phyloP scores from a whole-genome alignment of 2,329 filamentous ascomycete species.

The Fonsecaea erecta region DNA sequence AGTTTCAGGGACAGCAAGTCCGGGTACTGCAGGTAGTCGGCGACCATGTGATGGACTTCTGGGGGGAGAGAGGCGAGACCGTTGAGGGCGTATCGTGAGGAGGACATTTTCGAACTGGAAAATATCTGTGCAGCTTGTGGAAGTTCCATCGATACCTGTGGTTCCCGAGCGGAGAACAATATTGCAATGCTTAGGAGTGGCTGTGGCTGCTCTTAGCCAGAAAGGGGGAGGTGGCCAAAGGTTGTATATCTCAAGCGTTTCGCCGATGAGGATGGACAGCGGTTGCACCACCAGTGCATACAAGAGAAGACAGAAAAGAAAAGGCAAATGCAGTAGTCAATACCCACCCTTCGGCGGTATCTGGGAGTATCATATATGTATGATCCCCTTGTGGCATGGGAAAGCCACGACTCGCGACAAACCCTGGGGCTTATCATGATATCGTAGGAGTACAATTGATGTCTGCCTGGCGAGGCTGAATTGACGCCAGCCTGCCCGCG shows the following conservation, averaged over 20 bases:
- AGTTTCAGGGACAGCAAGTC: conserved; percentile 39
- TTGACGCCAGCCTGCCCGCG: conserved; percentile 2
- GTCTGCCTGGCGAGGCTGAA: conserved; percentile 24
- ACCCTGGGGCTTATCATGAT: conserved; percentile 12
- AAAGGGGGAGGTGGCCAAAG: background rate
- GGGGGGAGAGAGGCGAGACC: conserved; percentile 52
- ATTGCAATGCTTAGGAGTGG: background rate
- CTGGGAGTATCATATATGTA: no score
- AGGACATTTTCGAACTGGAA: background rate
- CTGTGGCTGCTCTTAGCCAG: background rate
- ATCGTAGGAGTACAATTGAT: no score
- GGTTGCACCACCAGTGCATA: no score
- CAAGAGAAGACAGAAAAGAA: no score
- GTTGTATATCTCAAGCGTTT: background rate
- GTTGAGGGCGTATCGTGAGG: conserved; percentile 26
- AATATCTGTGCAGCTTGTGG: background rate
- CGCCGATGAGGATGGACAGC: background rate
- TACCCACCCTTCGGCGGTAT: no score
- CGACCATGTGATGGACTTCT: conserved; percentile 42
- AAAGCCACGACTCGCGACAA: background rate
- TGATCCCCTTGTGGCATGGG: background rate
- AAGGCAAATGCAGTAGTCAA: no score
- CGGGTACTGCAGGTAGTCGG: conserved; percentile 38
- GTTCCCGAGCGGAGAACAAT: background rate
- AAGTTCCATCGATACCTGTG: background rate